Evolutionary conservation across 225 moss, liverwort and hornwort genomes (phyloP).

Genomic region (Takakia lepidozioides): DNA sequence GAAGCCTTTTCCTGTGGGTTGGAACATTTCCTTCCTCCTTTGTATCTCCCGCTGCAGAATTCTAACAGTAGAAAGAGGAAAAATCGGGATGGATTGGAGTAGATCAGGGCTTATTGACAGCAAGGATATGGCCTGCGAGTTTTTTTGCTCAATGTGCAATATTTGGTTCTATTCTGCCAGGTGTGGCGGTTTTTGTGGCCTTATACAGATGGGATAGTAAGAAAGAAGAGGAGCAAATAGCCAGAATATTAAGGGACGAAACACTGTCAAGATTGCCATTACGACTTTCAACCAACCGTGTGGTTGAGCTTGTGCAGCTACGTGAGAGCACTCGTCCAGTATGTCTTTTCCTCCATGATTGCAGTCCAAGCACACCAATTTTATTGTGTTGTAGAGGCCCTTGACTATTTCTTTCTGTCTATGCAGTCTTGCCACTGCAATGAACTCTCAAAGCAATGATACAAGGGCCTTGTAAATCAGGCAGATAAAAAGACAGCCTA

Average conservation of each 20-base stretch:
- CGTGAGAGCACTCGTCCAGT: constrained; percentile 80
- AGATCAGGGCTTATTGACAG: no score
- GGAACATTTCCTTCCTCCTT: no score
- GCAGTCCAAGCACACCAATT: not conserved
- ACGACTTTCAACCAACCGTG: constrained; percentile 54
- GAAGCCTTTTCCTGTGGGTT: no score
- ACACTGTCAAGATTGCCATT: constrained; percentile 82
- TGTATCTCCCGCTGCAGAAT: no score
- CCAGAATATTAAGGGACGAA: constrained; percentile 75
- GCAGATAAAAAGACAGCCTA: no score
- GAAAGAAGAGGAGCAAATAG: constrained; percentile 90
- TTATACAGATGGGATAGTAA: constrained; percentile 72
- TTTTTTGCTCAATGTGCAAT: no score
- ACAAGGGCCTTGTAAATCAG: not conserved
- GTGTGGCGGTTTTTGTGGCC: constrained; percentile 61
- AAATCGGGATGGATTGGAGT: no score
- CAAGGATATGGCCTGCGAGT: no score
- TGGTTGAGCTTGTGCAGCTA: constrained; percentile 70
- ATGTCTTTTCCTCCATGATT: constrained; percentile 12
- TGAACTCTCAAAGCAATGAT: not conserved
- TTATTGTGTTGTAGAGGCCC: not conserved
- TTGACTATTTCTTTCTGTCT: no score
- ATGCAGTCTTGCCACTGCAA: no score
- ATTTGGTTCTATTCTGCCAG: no score
- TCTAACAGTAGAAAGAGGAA: no score